These are phyloP conservation scores for Tylopilus cervinicoccineus DNA, from an alignment of 768 basidiomycete genomes.

Conservation along the genomic window DNA sequence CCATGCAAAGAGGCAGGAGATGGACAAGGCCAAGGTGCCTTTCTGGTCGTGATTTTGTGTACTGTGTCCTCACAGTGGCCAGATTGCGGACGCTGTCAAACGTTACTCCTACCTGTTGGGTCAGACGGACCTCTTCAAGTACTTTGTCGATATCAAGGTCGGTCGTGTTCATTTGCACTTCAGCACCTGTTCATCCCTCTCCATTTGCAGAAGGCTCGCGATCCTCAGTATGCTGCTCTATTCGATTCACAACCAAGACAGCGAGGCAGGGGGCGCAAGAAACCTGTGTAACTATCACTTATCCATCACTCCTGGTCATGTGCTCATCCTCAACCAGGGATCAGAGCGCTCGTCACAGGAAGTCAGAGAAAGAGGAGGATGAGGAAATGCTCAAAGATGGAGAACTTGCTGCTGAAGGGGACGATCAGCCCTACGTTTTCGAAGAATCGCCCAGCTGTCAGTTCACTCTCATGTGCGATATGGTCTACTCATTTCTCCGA, in stretches of 20 bases:
- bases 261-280: conserved; percentile 84
- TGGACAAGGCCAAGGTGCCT: conserved; percentile 83
- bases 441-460: conserved; percentile 90
- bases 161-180: conserved; percentile 6
- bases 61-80: conserved; percentile 11
- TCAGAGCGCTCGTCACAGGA: conserved; percentile 77
- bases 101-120: conserved; percentile 97
- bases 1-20: conserved; percentile 67
- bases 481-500: conserved; percentile 5
- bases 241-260: conserved; percentile 84
- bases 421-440: conserved; percentile 91
- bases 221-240: conserved; percentile 89
- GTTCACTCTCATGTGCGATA: conserved; percentile 10
- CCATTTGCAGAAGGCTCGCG: conserved; percentile 65
- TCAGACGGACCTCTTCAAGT: conserved; percentile 96
- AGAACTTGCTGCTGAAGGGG: conserved; percentile 72
- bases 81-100: conserved; percentile 93
- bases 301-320: neutral
- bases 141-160: conserved; percentile 97
- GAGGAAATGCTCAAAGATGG: conserved; percentile 90
- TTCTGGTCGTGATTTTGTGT: neutral
- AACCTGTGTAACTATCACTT: conserved; percentile 52
- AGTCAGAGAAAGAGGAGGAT: conserved; percentile 98
- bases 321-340: conserved; percentile 46
- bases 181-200: neutral